A percentile compares a stretch with the other conserved stretches of the same genome.
These are phyloP conservation scores for Auriscalpium microsporum DNA, from an alignment of 768 basidiomycete species.

Conservation along the genomic window DNA sequence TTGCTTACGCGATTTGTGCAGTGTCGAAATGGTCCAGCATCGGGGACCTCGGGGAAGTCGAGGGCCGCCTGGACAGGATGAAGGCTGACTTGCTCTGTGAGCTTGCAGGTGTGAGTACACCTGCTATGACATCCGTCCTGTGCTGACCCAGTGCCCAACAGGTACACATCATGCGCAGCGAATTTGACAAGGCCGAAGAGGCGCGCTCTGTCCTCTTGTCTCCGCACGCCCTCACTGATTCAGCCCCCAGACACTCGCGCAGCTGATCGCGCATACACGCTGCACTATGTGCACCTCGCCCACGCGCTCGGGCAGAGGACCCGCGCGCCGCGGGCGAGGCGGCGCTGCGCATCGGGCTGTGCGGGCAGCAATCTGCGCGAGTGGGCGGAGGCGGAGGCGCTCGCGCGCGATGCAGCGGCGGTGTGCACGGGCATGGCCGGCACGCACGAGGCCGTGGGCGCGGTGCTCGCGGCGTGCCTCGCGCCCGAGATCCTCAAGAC, in stretches of 20 bases:
- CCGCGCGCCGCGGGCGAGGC: conserved; percentile 50
- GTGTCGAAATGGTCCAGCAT: conserved; percentile 50
- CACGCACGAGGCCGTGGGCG: conserved; percentile 45
- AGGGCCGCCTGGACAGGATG: conserved; percentile 45
- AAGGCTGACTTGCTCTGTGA: conserved; percentile 69
- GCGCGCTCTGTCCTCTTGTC: conserved; percentile 17
- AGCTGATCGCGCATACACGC: conserved; percentile 51
- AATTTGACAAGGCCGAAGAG: conserved; percentile 59
- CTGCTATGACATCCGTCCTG: neutral
- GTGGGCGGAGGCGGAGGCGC: conserved; percentile 7
- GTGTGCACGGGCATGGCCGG: conserved; percentile 42
- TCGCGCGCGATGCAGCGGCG: conserved; percentile 15
- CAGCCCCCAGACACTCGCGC: conserved; percentile 30
- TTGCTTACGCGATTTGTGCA: conserved; percentile 14
- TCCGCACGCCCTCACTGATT: neutral
- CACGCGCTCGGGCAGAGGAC: conserved; percentile 50
- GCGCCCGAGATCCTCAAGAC: conserved; percentile 48
- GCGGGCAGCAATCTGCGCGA: conserved; percentile 8
- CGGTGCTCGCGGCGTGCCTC: conserved; percentile 41
- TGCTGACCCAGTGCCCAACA: conserved; percentile 16
- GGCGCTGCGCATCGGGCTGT: conserved; percentile 40
- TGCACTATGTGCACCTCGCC: conserved; percentile 66
- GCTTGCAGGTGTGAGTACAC: conserved; percentile 46
- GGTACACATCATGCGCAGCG: conserved; percentile 60
- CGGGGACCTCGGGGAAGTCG: conserved; percentile 40